Evolutionary conservation across 495 filamentous ascomycete genomes (phyloP).

Genomic region (Parathielavia appendiculata): DNA sequence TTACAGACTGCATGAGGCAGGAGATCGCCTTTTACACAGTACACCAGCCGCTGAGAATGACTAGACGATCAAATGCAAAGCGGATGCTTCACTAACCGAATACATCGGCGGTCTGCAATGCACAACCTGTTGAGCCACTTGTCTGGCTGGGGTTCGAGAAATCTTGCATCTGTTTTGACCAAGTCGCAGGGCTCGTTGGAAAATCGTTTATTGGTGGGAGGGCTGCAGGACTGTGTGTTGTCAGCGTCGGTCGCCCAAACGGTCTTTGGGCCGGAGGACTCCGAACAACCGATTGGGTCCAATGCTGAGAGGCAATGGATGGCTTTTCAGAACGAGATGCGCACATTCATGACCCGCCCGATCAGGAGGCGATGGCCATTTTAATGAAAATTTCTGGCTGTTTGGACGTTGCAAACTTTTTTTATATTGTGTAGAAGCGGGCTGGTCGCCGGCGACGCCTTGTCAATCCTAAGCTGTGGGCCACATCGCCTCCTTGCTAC

Average conservation of each 20-base stretch:
- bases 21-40: too few species aligned
- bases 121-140: not conserved
- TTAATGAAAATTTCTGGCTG: too few species aligned
- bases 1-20: not conserved
- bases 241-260: slow-evolving; percentile 9
- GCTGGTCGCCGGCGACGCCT: too few species aligned
- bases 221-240: not conserved
- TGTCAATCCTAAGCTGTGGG: too few species aligned
- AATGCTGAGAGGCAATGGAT: not conserved
- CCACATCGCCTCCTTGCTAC: not conserved
- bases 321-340: not conserved
- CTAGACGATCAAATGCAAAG: not conserved
- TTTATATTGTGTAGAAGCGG: too few species aligned
- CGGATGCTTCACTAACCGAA: not conserved
- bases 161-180: not conserved
- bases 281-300: slow-evolving; percentile 1
- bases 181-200: too few species aligned
- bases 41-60: not conserved
- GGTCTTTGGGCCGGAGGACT: slow-evolving; percentile 2
- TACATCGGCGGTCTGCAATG: not conserved
- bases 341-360: too few species aligned
- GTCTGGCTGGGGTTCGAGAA: not conserved
- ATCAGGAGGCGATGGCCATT: too few species aligned
- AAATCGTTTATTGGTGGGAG: not conserved
- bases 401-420: too few species aligned